A percentile compares a stretch with the other conserved stretches of the same genome.
Evolutionary conservation across 371 early-diverging fungal species (phyloP).

Genomic region (Syncephalis plumigaleata): DNA sequence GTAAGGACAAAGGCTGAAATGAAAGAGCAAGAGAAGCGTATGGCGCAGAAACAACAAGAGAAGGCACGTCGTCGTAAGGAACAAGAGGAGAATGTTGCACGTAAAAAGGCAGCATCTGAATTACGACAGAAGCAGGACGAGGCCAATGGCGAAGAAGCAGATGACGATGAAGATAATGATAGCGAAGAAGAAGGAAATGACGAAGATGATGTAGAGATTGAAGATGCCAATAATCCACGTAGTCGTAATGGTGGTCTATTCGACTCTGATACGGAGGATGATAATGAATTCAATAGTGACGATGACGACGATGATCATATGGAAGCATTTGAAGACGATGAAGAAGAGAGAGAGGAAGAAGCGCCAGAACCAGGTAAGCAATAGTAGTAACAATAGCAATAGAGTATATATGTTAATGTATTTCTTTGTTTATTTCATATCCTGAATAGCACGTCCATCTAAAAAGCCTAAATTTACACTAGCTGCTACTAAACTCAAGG

Average conservation of each 20-base stretch:
- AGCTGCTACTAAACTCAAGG: no score
- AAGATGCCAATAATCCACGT: constrained; percentile 15
- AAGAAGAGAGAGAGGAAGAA: constrained; percentile 3
- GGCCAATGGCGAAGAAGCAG: constrained; percentile 17
- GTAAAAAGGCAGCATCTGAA: constrained; percentile 46
- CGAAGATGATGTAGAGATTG: constrained; percentile 17
- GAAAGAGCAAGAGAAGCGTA: constrained; percentile 30
- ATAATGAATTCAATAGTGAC: constrained; percentile 19
- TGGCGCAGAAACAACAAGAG: constrained; percentile 32
- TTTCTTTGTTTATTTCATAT: no score
- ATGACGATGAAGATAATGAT: constrained; percentile 15
- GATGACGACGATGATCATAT: constrained; percentile 15
- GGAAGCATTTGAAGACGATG: constrained; percentile 14
- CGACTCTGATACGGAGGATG: constrained; percentile 16
- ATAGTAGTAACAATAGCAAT: background rate
- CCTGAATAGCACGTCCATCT: no score
- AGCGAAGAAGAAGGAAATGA: constrained; percentile 20
- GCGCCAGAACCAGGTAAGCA: background rate
- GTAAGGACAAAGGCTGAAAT: constrained; percentile 53
- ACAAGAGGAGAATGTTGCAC: constrained; percentile 68
- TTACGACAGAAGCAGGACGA: constrained; percentile 12
- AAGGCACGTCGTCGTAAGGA: constrained; percentile 48
- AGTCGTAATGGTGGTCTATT: constrained; percentile 11
- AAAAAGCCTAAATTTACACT: no score
- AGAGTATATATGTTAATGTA: background rate